Conservation (phyloP, 108 stramenopile genomes). For the Nitzschia sp. region DNA sequence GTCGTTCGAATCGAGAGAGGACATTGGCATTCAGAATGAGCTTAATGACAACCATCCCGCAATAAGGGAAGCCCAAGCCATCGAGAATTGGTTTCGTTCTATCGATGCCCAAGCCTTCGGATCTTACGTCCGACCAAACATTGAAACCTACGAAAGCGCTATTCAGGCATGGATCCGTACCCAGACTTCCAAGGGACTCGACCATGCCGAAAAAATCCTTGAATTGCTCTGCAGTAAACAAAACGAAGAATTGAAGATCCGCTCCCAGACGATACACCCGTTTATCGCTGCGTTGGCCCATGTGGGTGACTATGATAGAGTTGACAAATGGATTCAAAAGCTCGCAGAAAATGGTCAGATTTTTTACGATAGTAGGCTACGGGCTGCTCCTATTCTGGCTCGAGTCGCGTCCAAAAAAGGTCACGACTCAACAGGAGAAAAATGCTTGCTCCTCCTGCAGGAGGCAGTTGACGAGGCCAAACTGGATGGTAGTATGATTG, state of each 20-base stretch:
- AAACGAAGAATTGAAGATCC: conserved; percentile 7
- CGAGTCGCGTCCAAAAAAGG: not conserved
- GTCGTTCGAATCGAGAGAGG: conserved; percentile 47
- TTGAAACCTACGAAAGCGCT: conserved; percentile 69
- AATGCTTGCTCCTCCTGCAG: not conserved
- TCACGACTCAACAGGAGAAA: not conserved
- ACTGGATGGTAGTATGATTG: not conserved
- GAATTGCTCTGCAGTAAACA: conserved; percentile 16
- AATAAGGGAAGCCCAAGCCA: conserved; percentile 37
- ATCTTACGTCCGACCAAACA: conserved; percentile 33
- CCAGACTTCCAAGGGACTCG: conserved; percentile 58
- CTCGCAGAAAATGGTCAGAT: not conserved
- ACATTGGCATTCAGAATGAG: no score
- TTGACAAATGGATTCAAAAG: conserved; percentile 54
- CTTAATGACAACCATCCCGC: conserved; percentile 18
- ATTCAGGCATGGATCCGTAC: conserved; percentile 76
- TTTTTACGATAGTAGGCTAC: conserved; percentile 1
- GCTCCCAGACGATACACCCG: conserved; percentile 65
- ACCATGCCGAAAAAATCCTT: conserved; percentile 47
- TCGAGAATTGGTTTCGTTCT: conserved; percentile 56
- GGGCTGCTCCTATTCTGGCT: conserved; percentile 9
- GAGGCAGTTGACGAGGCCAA: conserved; percentile 1
- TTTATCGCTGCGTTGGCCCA: conserved; percentile 69
- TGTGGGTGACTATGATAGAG: conserved; percentile 44
- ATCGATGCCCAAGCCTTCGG: conserved; percentile 40